phyloP scores from a whole-genome alignment of 345 rosid species.

The Sapria himalayana region DNA sequence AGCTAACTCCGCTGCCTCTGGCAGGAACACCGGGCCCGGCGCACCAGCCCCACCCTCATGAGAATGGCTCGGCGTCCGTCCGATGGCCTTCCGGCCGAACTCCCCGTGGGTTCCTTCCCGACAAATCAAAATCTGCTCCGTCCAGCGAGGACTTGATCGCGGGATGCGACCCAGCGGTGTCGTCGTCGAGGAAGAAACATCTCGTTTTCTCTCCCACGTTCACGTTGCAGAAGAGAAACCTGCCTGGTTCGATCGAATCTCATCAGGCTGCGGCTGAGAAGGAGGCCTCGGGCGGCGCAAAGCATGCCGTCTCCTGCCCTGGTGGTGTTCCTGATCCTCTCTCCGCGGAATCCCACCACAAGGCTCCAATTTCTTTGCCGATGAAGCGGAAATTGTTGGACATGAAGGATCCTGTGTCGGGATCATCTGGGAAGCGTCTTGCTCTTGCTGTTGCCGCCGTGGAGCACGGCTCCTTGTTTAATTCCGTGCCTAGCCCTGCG shows the following conservation, averaged over 20 bases:
- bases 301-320: slow-evolving; percentile 16
- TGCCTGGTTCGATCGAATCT: slow-evolving; percentile 22
- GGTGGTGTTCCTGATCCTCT: slow-evolving; percentile 18
- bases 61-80: slow-evolving; percentile 29
- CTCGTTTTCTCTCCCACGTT: slow-evolving; percentile 57
- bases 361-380: slow-evolving; percentile 48
- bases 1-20: slow-evolving; percentile 61
- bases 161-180: slow-evolving; percentile 24
- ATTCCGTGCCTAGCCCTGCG: slow-evolving; percentile 23
- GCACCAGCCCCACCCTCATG: slow-evolving; percentile 34
- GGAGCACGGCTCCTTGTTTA: slow-evolving; percentile 16
- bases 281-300: slow-evolving; percentile 19
- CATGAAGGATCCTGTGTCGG: slow-evolving; percentile 33
- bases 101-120: slow-evolving; percentile 42
- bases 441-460: slow-evolving; percentile 31
- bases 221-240: slow-evolving; percentile 33
- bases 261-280: slow-evolving; percentile 18
- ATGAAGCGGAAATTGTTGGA: slow-evolving; percentile 62
- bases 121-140: slow-evolving; percentile 21
- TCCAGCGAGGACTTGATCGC: slow-evolving; percentile 23
- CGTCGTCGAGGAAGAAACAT: slow-evolving; percentile 50
- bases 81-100: slow-evolving; percentile 84
- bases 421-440: slow-evolving; percentile 46
- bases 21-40: slow-evolving; percentile 48
- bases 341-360: slow-evolving; percentile 38